phyloP scores from a whole-genome alignment of 2,329 filamentous ascomycete genomes.

The Penicillium sp. region DNA sequence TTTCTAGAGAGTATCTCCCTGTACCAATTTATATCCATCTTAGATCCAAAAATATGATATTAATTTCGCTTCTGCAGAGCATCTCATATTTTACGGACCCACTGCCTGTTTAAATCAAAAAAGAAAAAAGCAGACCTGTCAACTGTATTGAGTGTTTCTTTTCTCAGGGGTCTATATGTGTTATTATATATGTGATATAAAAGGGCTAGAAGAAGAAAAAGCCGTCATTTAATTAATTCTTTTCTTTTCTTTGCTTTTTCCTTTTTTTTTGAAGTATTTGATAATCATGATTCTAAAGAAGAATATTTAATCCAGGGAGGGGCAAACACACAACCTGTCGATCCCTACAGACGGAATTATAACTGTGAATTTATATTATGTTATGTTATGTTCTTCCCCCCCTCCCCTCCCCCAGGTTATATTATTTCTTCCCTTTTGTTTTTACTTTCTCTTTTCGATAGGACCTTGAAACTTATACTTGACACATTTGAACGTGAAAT shows the following conservation, averaged over 20 bases:
- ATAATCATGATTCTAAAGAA: background rate
- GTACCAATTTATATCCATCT: too few relatives aligned
- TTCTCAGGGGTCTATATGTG: background rate
- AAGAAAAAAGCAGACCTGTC: conserved; percentile 29
- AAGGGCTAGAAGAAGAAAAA: background rate
- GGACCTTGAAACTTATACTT: background rate
- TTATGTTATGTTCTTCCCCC: background rate
- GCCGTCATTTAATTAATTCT: background rate
- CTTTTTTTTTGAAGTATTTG: background rate
- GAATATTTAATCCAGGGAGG: conserved; percentile 17
- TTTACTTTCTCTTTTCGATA: background rate
- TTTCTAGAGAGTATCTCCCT: background rate
- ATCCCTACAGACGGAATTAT: conserved; percentile 10
- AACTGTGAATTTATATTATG: background rate
- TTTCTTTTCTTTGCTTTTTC: background rate
- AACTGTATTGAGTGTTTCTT: conserved; percentile 16
- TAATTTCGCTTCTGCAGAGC: background rate
- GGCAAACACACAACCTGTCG: conserved; percentile 20
- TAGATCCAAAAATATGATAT: background rate
- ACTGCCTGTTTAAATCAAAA: background rate
- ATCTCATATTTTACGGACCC: conserved; percentile 9
- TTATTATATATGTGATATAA: background rate
- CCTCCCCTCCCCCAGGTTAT: background rate
- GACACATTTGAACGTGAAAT: too few relatives aligned
- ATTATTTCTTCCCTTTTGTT: background rate